Base-by-base conservation (phyloP, 257 asterid genomes). In the Solanum gracilifrons region DNA sequence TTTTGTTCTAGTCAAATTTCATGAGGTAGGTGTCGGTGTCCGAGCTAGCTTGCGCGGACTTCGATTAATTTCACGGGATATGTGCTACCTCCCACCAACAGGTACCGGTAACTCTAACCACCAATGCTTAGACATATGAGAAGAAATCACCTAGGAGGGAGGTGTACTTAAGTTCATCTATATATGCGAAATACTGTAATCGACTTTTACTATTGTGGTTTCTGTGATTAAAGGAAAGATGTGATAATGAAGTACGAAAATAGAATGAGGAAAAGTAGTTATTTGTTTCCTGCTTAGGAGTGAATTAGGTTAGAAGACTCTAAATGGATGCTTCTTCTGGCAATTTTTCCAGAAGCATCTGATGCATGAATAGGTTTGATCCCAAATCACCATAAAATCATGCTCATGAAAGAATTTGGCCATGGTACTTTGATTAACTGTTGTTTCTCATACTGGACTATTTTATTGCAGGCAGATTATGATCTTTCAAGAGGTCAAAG, bases 401-500 rank as follows among this genome's bases (percentile, higher is more conserved):
- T 82, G 85, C 20, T 82, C 43, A 11, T 60, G 68, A 84, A 51
- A 82, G 43, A 82, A 82, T 48, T 18, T 48, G 85, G 41, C 85
- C 29, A 18, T 20, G 51, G 86, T 86, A 68, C 62, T 33, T 46
- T 77, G 87, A 25, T 88, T 69, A 79, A 75, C 85, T 86, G 88
- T 25, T 72, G 62, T 87, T 60, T 85, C 92, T 92, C 87, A 88
- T 85, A 73, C 58, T 83, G 55, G 71, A 84, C 86, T 86, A 62
- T 75, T 89, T 85, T 33, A 76, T 88, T 91, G 89, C 89, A 97
- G 99, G 99, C 90, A 18, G 99, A 93, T 90, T 88, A 89, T 73
- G 98, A 95, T 90, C 92, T 97, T 89, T 91, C 96, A 89, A 92
- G 90, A 91, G 95, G 95, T 88, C 94, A 88, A 87, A 90, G 92